A percentile compares a stretch with the other conserved stretches of the same genome.
Evolutionary conservation across 176 grass and related monocot species (phyloP).

Genomic region (Avena sativa): DNA sequence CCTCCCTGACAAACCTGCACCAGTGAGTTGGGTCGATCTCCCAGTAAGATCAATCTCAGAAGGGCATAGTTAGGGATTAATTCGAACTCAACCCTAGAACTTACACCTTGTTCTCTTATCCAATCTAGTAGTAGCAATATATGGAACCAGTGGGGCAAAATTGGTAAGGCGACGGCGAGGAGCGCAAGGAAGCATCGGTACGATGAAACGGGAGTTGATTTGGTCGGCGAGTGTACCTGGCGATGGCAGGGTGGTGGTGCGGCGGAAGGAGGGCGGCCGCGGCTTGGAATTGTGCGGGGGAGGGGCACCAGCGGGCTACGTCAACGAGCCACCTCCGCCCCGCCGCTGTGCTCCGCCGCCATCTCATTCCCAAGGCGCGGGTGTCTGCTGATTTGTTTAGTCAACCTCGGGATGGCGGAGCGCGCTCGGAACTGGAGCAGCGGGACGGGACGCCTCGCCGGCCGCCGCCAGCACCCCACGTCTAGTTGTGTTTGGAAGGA

Average conservation of each 20-base stretch:
- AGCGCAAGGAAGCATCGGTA: background rate
- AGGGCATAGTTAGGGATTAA: background rate
- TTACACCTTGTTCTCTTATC: background rate
- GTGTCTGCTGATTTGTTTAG: background rate
- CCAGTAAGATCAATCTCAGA: background rate
- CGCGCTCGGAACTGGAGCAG: background rate
- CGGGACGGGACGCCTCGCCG: background rate
- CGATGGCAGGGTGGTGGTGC: constrained; percentile 50
- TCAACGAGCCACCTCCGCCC: constrained; percentile 71
- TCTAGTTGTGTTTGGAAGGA: background rate
- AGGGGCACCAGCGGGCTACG: constrained; percentile 63
- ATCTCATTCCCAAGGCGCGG: background rate
- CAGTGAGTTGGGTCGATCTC: background rate
- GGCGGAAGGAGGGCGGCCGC: constrained; percentile 52
- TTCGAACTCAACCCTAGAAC: background rate
- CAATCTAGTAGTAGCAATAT: background rate
- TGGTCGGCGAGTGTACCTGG: constrained; percentile 43
- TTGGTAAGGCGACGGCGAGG: background rate
- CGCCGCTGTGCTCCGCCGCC: constrained; percentile 2
- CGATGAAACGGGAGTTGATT: background rate
- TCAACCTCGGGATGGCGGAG: background rate
- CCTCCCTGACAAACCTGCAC: constrained; percentile 67
- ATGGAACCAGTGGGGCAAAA: background rate
- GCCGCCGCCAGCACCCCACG: background rate
- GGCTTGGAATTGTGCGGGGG: constrained; percentile 46